Conservation (phyloP, 2,329 filamentous ascomycete genomes). For the Neofusicoccum sp. region DNA sequence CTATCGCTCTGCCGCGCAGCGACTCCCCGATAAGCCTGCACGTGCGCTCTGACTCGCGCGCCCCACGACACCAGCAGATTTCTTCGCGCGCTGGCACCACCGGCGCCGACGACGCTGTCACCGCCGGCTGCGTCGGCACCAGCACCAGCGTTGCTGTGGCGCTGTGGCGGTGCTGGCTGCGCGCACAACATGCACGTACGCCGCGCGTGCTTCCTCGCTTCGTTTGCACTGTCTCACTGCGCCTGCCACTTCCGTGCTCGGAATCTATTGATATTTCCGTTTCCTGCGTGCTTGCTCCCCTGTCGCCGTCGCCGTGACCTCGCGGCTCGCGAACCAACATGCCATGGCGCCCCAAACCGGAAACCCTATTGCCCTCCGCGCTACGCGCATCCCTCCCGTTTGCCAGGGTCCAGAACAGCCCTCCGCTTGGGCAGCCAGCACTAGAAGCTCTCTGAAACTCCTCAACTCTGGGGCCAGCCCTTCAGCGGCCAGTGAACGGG, state of each 20-base stretch:
- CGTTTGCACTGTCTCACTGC: no score
- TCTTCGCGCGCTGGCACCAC: background rate
- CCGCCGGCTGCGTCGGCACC: constrained; percentile 2
- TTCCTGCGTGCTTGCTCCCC: background rate
- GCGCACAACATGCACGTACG: background rate
- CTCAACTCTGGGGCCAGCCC: no score
- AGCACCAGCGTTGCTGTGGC: background rate
- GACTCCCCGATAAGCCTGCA: constrained; percentile 2
- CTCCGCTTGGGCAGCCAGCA: background rate
- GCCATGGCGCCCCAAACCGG: background rate
- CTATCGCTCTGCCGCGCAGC: background rate
- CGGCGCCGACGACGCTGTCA: background rate
- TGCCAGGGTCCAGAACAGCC: background rate
- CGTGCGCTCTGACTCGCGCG: background rate
- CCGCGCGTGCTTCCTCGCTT: no score
- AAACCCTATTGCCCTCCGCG: background rate
- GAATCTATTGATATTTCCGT: background rate
- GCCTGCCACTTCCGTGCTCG: background rate
- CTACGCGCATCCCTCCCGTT: background rate
- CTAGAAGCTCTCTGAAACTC: background rate
- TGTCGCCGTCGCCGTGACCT: background rate
- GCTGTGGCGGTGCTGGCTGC: background rate
- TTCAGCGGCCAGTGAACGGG: constrained; percentile 40
- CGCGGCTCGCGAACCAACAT: constrained; percentile 5
- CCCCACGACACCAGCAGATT: background rate